Conservation (phyloP, 306 rosid genomes). For the Erythrophleum fordii region DNA sequence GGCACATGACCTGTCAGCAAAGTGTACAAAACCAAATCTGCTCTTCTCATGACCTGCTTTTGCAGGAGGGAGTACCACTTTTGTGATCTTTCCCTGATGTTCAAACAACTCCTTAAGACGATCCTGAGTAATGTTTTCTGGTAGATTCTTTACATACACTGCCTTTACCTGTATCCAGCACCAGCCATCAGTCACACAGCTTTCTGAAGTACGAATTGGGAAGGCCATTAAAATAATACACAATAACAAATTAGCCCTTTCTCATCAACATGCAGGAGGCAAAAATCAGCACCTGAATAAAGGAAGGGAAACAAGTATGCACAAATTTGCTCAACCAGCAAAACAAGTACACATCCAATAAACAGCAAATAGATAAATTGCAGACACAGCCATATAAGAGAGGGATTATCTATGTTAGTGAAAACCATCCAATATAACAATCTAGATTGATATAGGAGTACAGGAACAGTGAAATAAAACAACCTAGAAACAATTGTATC, state of each 20-base stretch:
- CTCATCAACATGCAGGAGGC: neutral
- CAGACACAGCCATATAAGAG: neutral
- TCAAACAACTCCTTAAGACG: slow-evolving; percentile 55
- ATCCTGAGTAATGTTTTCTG: slow-evolving; percentile 64
- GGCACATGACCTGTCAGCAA: slow-evolving; percentile 68
- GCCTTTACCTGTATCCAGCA: slow-evolving; percentile 66
- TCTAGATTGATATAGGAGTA: neutral
- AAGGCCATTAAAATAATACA: slow-evolving; percentile 26
- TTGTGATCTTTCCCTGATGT: slow-evolving; percentile 74
- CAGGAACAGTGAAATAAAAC: slow-evolving; percentile 1
- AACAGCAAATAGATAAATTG: neutral
- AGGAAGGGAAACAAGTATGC: neutral
- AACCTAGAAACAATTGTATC: neutral
- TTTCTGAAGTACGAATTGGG: slow-evolving; percentile 1
- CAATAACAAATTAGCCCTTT: slow-evolving; percentile 14
- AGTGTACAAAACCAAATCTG: slow-evolving; percentile 81
- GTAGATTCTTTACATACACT: slow-evolving; percentile 72
- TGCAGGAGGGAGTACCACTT: slow-evolving; percentile 77
- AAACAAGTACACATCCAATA: slow-evolving; percentile 2
- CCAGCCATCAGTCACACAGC: slow-evolving; percentile 25
- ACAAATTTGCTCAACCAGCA: neutral
- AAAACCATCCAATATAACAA: slow-evolving; percentile 4
- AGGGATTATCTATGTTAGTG: neutral
- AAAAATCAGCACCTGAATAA: neutral
- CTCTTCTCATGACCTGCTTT: slow-evolving; percentile 70